Conservation (phyloP, 805 yeast genomes). For the Candida taoyuanica region DNA sequence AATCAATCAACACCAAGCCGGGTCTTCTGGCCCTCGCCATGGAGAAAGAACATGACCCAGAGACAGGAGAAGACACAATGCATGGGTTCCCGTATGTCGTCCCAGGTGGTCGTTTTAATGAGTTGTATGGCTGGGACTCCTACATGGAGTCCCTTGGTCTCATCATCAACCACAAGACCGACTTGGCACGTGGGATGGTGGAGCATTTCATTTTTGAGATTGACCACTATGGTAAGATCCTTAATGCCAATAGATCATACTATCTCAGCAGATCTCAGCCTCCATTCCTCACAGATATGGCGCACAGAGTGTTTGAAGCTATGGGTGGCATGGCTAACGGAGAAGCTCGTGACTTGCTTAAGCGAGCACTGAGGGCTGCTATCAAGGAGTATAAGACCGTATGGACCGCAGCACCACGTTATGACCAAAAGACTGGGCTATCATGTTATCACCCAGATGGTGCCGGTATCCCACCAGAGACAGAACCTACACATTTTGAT, state of each 20-base stretch:
- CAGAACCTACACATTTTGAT: constrained; percentile 85
- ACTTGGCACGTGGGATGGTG: constrained; percentile 83
- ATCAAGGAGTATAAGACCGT: constrained; percentile 79
- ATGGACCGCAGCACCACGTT: constrained; percentile 75
- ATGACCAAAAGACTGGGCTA: constrained; percentile 68
- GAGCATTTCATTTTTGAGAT: constrained; percentile 90
- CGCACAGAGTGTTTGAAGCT: constrained; percentile 59
- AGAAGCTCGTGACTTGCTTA: constrained; percentile 55
- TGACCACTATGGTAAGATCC: constrained; percentile 81
- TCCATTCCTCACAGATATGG: constrained; percentile 94
- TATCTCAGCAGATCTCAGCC: constrained; percentile 93
- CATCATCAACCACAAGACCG: constrained; percentile 56
- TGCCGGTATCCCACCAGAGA: constrained; percentile 93
- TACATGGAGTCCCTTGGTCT: constrained; percentile 88
- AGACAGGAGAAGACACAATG: constrained; percentile 44
- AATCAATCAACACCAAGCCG: constrained; percentile 73
- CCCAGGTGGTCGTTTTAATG: constrained; percentile 97
- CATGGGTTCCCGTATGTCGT: constrained; percentile 83
- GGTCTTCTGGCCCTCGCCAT: constrained; percentile 83
- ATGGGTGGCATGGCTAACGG: constrained; percentile 45
- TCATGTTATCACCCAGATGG: constrained; percentile 92
- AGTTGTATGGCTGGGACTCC: constrained; percentile 97
- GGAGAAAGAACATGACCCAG: constrained; percentile 46
- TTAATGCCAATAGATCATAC: constrained; percentile 91
- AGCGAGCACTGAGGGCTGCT: constrained; percentile 68